A percentile compares a stretch with the other conserved stretches of the same genome.
phyloP scores from a whole-genome alignment of 768 basidiomycete genomes.

The Suillus ampliporus region DNA sequence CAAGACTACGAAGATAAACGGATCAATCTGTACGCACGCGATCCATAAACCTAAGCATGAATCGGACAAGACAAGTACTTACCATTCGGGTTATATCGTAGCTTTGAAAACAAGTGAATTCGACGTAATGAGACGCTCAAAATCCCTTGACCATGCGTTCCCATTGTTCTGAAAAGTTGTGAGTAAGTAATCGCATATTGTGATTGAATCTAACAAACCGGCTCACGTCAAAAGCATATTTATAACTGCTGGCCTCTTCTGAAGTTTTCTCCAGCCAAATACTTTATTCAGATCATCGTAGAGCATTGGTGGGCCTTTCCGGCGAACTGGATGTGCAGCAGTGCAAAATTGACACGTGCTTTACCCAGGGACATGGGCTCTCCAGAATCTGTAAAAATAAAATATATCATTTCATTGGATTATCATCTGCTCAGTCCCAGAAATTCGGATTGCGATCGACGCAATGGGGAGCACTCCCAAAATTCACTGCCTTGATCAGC shows the following conservation, averaged over 20 bases:
- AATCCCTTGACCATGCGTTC: too few species aligned
- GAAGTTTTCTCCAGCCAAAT: background rate
- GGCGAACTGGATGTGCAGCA: background rate
- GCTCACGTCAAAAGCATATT: constrained; percentile 58
- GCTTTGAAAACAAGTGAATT: constrained; percentile 68
- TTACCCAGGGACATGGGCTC: too few species aligned
- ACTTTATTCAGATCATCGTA: too few species aligned
- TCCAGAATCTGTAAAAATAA: too few species aligned
- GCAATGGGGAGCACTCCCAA: too few species aligned
- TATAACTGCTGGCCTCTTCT: constrained; percentile 59
- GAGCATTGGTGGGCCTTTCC: too few species aligned
- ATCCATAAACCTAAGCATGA: constrained; percentile 48
- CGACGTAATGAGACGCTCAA: constrained; percentile 61
- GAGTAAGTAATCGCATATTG: background rate
- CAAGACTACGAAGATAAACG: constrained; percentile 54
- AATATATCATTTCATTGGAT: too few species aligned
- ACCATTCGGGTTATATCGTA: constrained; percentile 73
- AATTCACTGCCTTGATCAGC: too few species aligned
- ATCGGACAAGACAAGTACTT: constrained; percentile 3
- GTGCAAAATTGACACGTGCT: too few species aligned
- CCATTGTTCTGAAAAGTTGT: background rate
- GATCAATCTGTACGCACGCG: constrained; percentile 63
- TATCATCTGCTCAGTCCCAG: too few species aligned
- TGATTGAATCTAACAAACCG: background rate
- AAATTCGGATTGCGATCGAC: too few species aligned